A percentile compares a stretch with the other conserved stretches of the same genome.
Evolutionary conservation across 2,329 filamentous ascomycete species (phyloP).

Genomic region (Kalmusia sp.): DNA sequence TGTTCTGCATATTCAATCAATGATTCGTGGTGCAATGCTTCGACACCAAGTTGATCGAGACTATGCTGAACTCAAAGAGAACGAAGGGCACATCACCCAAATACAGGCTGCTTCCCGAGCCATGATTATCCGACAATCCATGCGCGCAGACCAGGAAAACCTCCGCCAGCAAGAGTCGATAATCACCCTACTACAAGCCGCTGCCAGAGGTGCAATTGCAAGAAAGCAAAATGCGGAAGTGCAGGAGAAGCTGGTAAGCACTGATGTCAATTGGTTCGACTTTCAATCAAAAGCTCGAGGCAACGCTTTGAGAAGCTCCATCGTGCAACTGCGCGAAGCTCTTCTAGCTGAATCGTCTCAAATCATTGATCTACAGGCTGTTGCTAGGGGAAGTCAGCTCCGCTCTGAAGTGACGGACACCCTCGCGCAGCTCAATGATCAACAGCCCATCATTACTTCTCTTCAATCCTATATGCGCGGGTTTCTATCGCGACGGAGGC

Average conservation of each 20-base stretch:
- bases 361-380: slow-evolving; percentile 49
- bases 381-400: slow-evolving; percentile 45
- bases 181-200: slow-evolving; percentile 68
- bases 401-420: slow-evolving; percentile 40
- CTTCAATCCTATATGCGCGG: slow-evolving; percentile 63
- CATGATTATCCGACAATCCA: slow-evolving; percentile 46
- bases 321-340: slow-evolving; percentile 38
- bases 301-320: slow-evolving; percentile 36
- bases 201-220: slow-evolving; percentile 60
- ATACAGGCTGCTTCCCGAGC: slow-evolving; percentile 54
- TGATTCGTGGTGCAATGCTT: slow-evolving; percentile 70
- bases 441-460: slow-evolving; percentile 52
- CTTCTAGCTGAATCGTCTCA: slow-evolving; percentile 39
- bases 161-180: slow-evolving; percentile 48
- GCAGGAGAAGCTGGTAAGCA: slow-evolving; percentile 50
- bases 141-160: slow-evolving; percentile 42
- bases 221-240: slow-evolving; percentile 50
- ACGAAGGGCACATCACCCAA: slow-evolving; percentile 55
- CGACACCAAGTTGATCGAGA: slow-evolving; percentile 61
- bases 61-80: slow-evolving; percentile 43
- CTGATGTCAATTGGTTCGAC: slow-evolving; percentile 48
- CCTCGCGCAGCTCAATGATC: slow-evolving; percentile 50
- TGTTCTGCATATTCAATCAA: slow-evolving; percentile 59
- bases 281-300: slow-evolving; percentile 58
- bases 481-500: slow-evolving; percentile 52